Evolutionary conservation across 441 rosid genomes (phyloP).

Genomic region (Capsella rubella): DNA sequence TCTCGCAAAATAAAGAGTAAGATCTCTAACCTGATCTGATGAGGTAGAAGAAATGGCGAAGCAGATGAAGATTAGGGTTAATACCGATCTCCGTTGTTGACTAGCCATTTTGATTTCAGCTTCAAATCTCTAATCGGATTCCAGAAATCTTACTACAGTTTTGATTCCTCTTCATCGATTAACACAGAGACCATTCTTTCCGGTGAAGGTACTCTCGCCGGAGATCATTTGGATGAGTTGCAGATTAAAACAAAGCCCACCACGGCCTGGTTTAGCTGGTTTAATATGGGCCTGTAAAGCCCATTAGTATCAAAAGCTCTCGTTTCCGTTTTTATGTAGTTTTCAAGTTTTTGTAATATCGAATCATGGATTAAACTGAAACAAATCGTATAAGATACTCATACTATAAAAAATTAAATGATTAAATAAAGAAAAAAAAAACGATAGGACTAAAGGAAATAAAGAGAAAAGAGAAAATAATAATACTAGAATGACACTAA

Average conservation of each 20-base stretch:
- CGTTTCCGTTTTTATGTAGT: not conserved
- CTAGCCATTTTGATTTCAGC: constrained; percentile 19
- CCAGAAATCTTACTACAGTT: no score
- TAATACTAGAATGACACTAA: not conserved
- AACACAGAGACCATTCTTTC: constrained; percentile 5
- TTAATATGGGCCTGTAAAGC: not conserved
- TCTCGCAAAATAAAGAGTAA: not conserved
- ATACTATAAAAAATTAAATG: not conserved
- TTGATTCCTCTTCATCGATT: constrained; percentile 12
- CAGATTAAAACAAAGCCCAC: not conserved
- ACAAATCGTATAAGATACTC: not conserved
- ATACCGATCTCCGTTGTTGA: constrained; percentile 17
- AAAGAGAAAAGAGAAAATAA: not conserved
- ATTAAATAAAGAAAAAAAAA: not conserved
- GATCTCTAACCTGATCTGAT: constrained; percentile 22
- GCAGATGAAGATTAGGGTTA: constrained; percentile 14
- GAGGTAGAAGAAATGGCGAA: constrained; percentile 6
- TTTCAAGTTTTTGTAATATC: not conserved
- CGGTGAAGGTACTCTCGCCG: constrained; percentile 37
- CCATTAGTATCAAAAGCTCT: not conserved
- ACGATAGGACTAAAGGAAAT: not conserved
- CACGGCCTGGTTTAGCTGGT: constrained; percentile 1
- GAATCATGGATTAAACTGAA: not conserved
- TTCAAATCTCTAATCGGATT: not conserved
- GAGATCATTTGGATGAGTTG: constrained; percentile 11